Base-by-base conservation (phyloP, 169 alveolate genomes). In the Eimeria sp. region DNA sequence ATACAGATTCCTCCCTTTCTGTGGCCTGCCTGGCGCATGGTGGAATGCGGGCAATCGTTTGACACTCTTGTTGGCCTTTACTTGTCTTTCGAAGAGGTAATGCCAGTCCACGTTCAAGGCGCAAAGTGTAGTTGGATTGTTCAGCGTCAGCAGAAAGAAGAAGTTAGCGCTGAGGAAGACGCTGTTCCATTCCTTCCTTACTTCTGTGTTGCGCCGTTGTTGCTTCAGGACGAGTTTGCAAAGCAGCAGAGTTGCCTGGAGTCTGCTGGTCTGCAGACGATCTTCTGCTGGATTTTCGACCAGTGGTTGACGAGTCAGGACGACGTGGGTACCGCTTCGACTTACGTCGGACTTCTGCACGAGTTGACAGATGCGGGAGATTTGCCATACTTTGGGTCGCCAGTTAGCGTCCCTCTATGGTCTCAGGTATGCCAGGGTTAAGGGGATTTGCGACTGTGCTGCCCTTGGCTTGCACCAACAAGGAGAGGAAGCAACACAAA, bases 1-100 rank as follows among this genome's bases (percentile, higher is more conserved):
- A 73, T 82, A 11, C 49, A 54, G 22, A 82, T 82, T 82, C 90
- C 90, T 47, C 73, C 72, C 3, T 82, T 82, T 51, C 90, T 82
- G 30, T 82, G 90, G 90, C 90, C 90, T 1, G 90, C 90, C 18
- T 82, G 90, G 90, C 72, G 90, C 73, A 70, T 82, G 27, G 90
- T 73, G 49, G 90, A 82, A 49, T 82, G 73, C 49, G 90, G 90
- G 20, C 67, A 82, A 11, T 14, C 65, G 43, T 82, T 49, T 40
- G 49, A 25, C 72, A 47, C 72, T 6, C 72, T 82, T 6, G 27
- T 54, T 4, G 49, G 61, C 43, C 90, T 82, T 14, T 82, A 82
- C 47, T 82, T 82, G 73, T 82, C 90, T 40, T 51, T 82, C 54
- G 73, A 82, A 54, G 72, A 82, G 72, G 90, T 82, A 47, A 54